Evolutionary conservation across 768 basidiomycete genomes (phyloP).

Genomic region (Candolleomyces efflorescens): DNA sequence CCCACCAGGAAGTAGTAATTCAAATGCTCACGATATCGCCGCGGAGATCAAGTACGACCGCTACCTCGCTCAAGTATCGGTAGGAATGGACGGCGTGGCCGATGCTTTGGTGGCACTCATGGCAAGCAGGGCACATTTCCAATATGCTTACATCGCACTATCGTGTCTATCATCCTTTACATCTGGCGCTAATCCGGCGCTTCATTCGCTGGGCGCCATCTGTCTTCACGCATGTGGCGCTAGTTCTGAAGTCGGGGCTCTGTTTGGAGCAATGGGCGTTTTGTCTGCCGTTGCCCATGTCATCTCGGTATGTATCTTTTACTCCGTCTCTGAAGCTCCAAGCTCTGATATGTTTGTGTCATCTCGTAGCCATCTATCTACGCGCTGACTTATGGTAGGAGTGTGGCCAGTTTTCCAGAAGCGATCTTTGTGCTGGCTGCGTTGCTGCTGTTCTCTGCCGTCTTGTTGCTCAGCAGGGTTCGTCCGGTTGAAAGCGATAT

Average conservation of each 20-base stretch:
- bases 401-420: conserved; percentile 61
- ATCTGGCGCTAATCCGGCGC: conserved; percentile 62
- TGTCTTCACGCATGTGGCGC: conserved; percentile 53
- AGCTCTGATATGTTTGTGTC: too few relatives aligned
- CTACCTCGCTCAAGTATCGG: conserved; percentile 55
- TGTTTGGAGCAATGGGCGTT: conserved; percentile 72
- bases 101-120: conserved; percentile 56
- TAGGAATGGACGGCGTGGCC: conserved; percentile 64
- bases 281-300: conserved; percentile 63
- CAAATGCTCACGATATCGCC: conserved; percentile 43
- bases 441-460: conserved; percentile 44
- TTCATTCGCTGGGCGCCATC: conserved; percentile 68
- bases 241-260: conserved; percentile 47
- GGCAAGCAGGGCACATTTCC: conserved; percentile 46
- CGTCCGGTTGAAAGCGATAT: conserved; percentile 23
- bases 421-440: conserved; percentile 64
- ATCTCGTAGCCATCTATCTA: conserved; percentile 58
- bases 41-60: conserved; percentile 69
- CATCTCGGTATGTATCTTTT: conserved; percentile 54
- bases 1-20: conserved; percentile 16
- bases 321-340: too few relatives aligned
- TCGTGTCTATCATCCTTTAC: conserved; percentile 64
- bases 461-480: conserved; percentile 41
- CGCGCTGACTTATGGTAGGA: conserved; percentile 59
- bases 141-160: conserved; percentile 50